Base-by-base conservation (phyloP, 495 filamentous ascomycete genomes). In the Cercophora sp. region DNA sequence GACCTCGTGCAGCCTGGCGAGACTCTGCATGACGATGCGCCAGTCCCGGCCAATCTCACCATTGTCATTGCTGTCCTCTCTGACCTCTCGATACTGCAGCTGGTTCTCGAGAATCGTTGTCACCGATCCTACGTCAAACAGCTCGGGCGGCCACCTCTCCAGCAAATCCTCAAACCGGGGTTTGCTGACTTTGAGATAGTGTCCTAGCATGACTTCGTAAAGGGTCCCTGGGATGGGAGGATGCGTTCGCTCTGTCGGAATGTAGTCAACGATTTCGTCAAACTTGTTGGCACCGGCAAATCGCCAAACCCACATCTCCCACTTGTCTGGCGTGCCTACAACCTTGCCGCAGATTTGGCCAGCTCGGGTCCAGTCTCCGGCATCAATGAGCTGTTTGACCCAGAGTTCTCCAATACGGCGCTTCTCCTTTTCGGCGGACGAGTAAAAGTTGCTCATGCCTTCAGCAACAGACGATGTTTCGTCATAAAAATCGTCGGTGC, bases 291-390 rank as follows among this genome's bases (percentile, higher is more conserved):
- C 86, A 40, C 86, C 84, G 23, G 91, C 88, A 62, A 98, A 98
- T 0, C 77, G 82, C 83, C 85, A 91, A 8, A 92, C 85, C 91
- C 91, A 96, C 55, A 92, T 85, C 66, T 98, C 91, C 94, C 94
- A 97, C 56, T 86, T 76, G 39, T 83, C 69, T 3, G 89, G 78
- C n/a, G 82, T 87, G 31, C 82, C 79, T 0, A 96, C 70, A 9
- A 96, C 90, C 59, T 86, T 87, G 2, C 84, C 85, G 56, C 89
- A 91, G 10, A 89, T 72, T 52, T 82, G 74, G 0, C 89, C 91
- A 5, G 92, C 93, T 45, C 77, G 73, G 1, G 65, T 60, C 94
- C 94, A 98, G 47, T 91, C 78, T 10, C 78, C 75, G 1, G 78
- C 75, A 5, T 82, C 74, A 34, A 95, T 76, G 22, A 96, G 79